Percentiles rank a stretch among this genome's conserved stretches.
Evolutionary conservation across 495 filamentous ascomycete species (phyloP).

Genomic region (Penicillium antarcticum): DNA sequence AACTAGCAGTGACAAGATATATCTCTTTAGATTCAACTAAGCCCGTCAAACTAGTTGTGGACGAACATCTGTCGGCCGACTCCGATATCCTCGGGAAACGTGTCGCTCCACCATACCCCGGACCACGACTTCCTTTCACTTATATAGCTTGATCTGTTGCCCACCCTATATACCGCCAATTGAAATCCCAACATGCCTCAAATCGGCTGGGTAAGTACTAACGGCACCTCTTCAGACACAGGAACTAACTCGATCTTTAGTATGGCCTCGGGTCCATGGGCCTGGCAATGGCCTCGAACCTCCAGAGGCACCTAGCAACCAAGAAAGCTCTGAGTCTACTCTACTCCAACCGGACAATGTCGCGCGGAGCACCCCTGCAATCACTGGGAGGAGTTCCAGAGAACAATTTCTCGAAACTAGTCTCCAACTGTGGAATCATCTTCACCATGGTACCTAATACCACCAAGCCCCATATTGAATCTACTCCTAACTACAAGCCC

Average conservation of each 20-base stretch:
- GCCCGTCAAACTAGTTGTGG: background rate
- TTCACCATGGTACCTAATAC: slow-evolving; percentile 40
- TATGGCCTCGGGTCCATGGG: slow-evolving; percentile 49
- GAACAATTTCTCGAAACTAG: slow-evolving; percentile 32
- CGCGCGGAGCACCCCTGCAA: slow-evolving; percentile 35
- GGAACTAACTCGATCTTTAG: slow-evolving; percentile 19
- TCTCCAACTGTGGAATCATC: slow-evolving; percentile 39
- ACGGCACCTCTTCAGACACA: background rate
- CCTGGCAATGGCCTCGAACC: slow-evolving; percentile 48
- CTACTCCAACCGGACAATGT: slow-evolving; percentile 45
- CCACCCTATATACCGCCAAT: too few species aligned
- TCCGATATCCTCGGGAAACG: slow-evolving; percentile 28
- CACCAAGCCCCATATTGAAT: background rate
- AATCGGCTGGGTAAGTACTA: slow-evolving; percentile 37
- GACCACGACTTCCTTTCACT: background rate
- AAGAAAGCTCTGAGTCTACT: slow-evolving; percentile 35
- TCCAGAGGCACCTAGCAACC: slow-evolving; percentile 40
- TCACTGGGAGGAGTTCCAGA: slow-evolving; percentile 34
- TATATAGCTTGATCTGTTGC: background rate
- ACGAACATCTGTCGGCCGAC: slow-evolving; percentile 22
- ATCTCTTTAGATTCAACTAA: background rate
- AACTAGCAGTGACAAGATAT: background rate
- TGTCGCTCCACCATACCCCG: slow-evolving; percentile 12
- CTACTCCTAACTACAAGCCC: background rate
- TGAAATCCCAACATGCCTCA: slow-evolving; percentile 27